Base-by-base conservation (phyloP, 176 grass and related monocot species). In the Areca catechu region DNA sequence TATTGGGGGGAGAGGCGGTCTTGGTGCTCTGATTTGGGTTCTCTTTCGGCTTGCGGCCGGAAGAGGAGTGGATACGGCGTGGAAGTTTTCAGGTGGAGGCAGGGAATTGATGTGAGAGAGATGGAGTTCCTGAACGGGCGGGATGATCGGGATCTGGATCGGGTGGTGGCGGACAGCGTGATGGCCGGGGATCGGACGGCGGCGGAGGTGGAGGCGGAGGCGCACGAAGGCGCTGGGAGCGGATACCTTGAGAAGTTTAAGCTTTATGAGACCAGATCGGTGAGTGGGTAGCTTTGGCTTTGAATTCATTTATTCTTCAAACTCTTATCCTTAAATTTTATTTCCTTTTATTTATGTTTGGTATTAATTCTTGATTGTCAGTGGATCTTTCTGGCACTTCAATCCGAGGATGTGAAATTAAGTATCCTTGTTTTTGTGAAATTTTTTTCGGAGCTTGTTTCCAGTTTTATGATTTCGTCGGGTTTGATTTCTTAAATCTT, bases 181-280 rank as follows among this genome's bases (percentile, higher is more conserved):
- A 10, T 10, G n/a, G 14, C 34, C 24, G 24, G 49, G 52, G 43
- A 58, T 66, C 27, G 21, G 56, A 75, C 76, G 78, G 62, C 59
- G 51, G 48, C 57, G 49, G 57, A 22, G 51, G 48, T 49, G 49
- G 57, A 22, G 10, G 51, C 50, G 16, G 15, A 17, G 50, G 18
- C 4, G 18, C 24, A 2, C 27, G 51, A 0, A 10, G 15, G 24
- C 12, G 50, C 18, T 19, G 69, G 66, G 4, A 79, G 58, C 43
- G 83, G 72, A 66, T 76, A 80, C 58, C 84, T 98, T 21, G 81
- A 98, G 71, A 98, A 98, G 66, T 98, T 98, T 62, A 69, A 74
- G 70, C 88, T 98, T 56, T 98, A 93, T 59, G 94, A 98, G 61
- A 98, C 94, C 56, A 80, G 70, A 85, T 92, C 84, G 81, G 94